Percentiles rank a stretch among this genome's conserved stretches.
phyloP scores from a whole-genome alignment of 441 rosid genomes.

The Breynia disticha region DNA sequence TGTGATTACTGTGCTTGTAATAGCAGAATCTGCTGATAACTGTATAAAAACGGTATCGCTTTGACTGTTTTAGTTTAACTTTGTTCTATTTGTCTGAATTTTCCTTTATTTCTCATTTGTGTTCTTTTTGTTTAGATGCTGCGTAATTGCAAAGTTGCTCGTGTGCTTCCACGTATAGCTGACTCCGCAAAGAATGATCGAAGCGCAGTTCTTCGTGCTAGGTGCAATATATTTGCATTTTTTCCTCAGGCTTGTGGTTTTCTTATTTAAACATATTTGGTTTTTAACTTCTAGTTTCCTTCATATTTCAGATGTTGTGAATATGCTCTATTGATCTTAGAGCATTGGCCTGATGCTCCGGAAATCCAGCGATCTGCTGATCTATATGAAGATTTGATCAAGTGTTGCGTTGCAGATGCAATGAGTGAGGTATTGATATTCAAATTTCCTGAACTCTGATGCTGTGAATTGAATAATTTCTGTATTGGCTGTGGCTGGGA shows the following conservation, averaged over 20 bases:
- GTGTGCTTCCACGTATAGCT: constrained; percentile 88
- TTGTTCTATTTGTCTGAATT: constrained; percentile 5
- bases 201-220: constrained; percentile 85
- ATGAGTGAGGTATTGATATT: constrained; percentile 81
- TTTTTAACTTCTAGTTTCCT: constrained; percentile 11
- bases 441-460: background rate
- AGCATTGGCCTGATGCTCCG: constrained; percentile 95
- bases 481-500: too few species aligned
- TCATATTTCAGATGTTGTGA: constrained; percentile 74
- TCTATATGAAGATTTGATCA: constrained; percentile 81
- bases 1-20: constrained; percentile 99
- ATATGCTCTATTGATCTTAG: constrained; percentile 82
- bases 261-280: constrained; percentile 13
- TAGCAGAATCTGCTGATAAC: constrained; percentile 98
- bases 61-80: constrained; percentile 15
- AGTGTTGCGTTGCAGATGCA: constrained; percentile 95
- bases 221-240: constrained; percentile 29
- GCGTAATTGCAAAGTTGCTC: constrained; percentile 88
- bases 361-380: constrained; percentile 90
- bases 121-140: constrained; percentile 47
- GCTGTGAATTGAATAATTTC: too few species aligned
- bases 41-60: constrained; percentile 85
- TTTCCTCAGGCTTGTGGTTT: constrained; percentile 8
- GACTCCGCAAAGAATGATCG: constrained; percentile 94
- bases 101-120: constrained; percentile 15